Conservation (phyloP, 805 yeast genomes). For the Metschnikowia reukaufii region DNA sequence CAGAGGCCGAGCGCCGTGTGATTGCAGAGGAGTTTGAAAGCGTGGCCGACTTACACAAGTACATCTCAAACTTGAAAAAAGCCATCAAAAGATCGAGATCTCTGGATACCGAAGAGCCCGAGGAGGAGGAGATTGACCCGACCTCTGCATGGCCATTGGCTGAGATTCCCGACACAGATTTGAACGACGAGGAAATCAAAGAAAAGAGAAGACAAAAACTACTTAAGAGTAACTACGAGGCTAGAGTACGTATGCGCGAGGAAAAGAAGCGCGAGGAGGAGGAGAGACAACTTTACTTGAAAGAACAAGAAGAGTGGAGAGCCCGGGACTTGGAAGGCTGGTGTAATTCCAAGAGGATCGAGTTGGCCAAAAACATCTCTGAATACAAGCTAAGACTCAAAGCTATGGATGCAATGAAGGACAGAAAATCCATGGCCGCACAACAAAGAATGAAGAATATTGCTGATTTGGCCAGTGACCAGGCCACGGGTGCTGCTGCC, state of each 20-base stretch:
- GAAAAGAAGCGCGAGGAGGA: slow-evolving; percentile 70
- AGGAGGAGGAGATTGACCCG: slow-evolving; percentile 41
- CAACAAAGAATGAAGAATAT: slow-evolving; percentile 90
- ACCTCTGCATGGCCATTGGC: slow-evolving; percentile 66
- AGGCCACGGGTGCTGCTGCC: slow-evolving; percentile 44
- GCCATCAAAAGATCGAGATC: slow-evolving; percentile 67
- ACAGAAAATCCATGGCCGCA: slow-evolving; percentile 87
- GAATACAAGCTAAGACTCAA: slow-evolving; percentile 66
- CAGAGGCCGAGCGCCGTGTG: slow-evolving; percentile 53
- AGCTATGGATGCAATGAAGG: slow-evolving; percentile 73
- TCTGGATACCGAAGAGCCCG: slow-evolving; percentile 53
- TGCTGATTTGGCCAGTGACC: slow-evolving; percentile 82
- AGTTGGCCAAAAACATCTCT: slow-evolving; percentile 58
- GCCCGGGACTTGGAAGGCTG: slow-evolving; percentile 71
- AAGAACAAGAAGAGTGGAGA: slow-evolving; percentile 77
- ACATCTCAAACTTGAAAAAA: slow-evolving; percentile 61
- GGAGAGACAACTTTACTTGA: slow-evolving; percentile 57
- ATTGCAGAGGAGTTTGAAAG: slow-evolving; percentile 78
- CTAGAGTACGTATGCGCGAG: slow-evolving; percentile 76
- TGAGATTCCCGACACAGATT: slow-evolving; percentile 80
- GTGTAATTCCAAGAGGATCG: slow-evolving; percentile 68
- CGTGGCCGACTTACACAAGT: slow-evolving; percentile 67
- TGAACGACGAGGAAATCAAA: slow-evolving; percentile 74
- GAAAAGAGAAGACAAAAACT: slow-evolving; percentile 85
- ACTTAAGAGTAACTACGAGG: slow-evolving; percentile 84